Conservation (phyloP, 1,284 basidiomycete species). For the Sporisorium scitamineum region DNA sequence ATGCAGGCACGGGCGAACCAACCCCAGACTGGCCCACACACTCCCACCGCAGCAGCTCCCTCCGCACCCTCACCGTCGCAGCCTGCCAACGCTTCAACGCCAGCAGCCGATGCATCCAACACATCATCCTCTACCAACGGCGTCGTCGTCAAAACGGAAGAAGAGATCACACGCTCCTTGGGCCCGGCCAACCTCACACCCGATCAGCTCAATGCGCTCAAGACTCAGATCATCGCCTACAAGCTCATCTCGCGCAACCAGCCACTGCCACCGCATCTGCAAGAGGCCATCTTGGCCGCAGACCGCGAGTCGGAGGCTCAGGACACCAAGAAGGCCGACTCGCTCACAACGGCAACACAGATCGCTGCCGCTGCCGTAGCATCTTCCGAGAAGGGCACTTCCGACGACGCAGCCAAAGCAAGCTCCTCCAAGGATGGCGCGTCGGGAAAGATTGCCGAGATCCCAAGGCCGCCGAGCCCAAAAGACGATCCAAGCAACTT, state of each 20-base stretch:
- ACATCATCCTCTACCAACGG: slow-evolving; percentile 28
- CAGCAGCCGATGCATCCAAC: slow-evolving; percentile 24
- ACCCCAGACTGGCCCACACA: slow-evolving; percentile 4
- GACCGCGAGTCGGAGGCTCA: slow-evolving; percentile 63
- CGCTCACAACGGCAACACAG: slow-evolving; percentile 77
- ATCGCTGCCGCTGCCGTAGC: slow-evolving; percentile 78
- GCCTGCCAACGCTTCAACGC: slow-evolving; percentile 24
- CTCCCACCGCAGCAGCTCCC: slow-evolving; percentile 19
- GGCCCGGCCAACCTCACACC: slow-evolving; percentile 73
- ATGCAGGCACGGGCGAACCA: slow-evolving; percentile 45
- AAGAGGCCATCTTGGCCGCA: slow-evolving; percentile 76
- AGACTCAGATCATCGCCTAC: slow-evolving; percentile 89
- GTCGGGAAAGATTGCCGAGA: slow-evolving; percentile 59
- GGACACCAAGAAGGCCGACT: slow-evolving; percentile 72
- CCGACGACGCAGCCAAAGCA: slow-evolving; percentile 71
- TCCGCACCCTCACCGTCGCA: slow-evolving; percentile 37
- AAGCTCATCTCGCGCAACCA: slow-evolving; percentile 83
- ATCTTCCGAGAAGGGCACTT: slow-evolving; percentile 73
- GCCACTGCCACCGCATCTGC: slow-evolving; percentile 83
- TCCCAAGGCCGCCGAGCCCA: slow-evolving; percentile 50
- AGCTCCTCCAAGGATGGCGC: slow-evolving; percentile 32
- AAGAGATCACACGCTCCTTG: slow-evolving; percentile 39
- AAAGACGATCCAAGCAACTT: slow-evolving; percentile 80
- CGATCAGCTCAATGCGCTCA: slow-evolving; percentile 85
- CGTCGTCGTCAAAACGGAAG: slow-evolving; percentile 42